These are phyloP conservation scores for Hypoxylon rubiginosum DNA, from an alignment of 2,329 filamentous ascomycete genomes.

Conservation along the genomic window DNA sequence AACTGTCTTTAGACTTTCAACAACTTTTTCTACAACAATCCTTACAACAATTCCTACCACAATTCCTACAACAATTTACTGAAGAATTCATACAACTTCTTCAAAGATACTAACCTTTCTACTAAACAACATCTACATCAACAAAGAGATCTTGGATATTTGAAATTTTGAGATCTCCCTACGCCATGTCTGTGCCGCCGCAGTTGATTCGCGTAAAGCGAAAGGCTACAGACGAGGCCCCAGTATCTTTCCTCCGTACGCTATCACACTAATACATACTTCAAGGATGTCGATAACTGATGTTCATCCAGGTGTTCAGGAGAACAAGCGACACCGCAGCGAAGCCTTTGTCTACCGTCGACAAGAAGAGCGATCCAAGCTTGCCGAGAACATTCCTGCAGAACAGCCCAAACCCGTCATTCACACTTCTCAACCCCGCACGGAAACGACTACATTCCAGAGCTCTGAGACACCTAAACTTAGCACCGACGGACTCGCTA, in stretches of 20 bases:
- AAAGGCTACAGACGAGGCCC: constrained; percentile 67
- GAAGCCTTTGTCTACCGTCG: constrained; percentile 70
- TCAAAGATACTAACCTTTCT: neutral
- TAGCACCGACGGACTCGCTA: constrained; percentile 16
- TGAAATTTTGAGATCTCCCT: neutral
- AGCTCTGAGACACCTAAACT: constrained; percentile 37
- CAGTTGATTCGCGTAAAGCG: constrained; percentile 73
- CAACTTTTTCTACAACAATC: constrained; percentile 4
- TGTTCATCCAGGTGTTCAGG: constrained; percentile 62
- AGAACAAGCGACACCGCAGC: constrained; percentile 66
- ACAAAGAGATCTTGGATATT: neutral
- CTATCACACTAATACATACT: constrained; percentile 24
- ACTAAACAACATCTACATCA: neutral
- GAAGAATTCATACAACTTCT: neutral
- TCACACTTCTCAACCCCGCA: constrained; percentile 60
- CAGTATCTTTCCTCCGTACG: constrained; percentile 69
- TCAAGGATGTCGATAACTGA: constrained; percentile 22
- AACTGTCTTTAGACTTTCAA: neutral
- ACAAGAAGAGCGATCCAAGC: constrained; percentile 55
- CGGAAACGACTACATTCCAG: constrained; percentile 50
- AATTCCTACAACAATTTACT: constrained; percentile 6
- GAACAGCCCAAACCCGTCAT: constrained; percentile 59
- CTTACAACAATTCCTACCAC: constrained; percentile 7
- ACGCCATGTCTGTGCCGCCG: constrained; percentile 68
- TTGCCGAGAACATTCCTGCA: constrained; percentile 45